A percentile compares a stretch with the other conserved stretches of the same genome.
These are phyloP conservation scores for Miscanthus sacchariflorus DNA, from an alignment of 202 grass and related monocot species.

Conservation along the genomic window DNA sequence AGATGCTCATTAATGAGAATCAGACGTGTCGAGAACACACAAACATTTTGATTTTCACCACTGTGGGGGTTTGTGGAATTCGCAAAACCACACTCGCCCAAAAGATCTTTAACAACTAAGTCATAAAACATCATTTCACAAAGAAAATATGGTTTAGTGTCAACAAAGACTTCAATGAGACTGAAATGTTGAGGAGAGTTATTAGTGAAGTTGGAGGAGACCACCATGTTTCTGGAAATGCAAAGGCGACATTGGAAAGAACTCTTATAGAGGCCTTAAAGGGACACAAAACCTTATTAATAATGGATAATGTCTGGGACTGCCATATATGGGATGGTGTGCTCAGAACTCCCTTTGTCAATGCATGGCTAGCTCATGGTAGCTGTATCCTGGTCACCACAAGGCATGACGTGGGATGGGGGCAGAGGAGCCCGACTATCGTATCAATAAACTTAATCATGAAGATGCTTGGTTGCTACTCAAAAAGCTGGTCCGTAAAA, in stretches of 20 bases:
- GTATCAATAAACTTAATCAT: not conserved
- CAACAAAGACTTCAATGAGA: not conserved
- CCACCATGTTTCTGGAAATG: not conserved
- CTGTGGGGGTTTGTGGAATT: slow-evolving; percentile 13
- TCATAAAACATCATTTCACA: not conserved
- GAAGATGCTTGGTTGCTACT: slow-evolving; percentile 21
- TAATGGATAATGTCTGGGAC: slow-evolving; percentile 13
- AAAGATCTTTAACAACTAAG: not conserved
- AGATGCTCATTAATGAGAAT: too few species aligned
- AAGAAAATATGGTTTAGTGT: slow-evolving; percentile 13
- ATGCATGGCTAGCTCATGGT: not conserved
- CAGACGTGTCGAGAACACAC: too few species aligned
- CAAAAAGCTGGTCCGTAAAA: slow-evolving; percentile 4
- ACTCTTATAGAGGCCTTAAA: not conserved
- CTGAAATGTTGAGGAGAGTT: not conserved
- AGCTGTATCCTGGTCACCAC: slow-evolving; percentile 17
- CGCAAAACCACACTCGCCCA: not conserved
- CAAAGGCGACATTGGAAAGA: not conserved
- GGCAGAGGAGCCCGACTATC: not conserved
- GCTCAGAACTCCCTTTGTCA: not conserved
- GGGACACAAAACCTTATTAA: slow-evolving; percentile 8
- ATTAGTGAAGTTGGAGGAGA: not conserved
- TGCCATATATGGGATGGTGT: not conserved
- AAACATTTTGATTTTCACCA: not conserved
- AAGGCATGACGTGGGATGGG: not conserved